Conservation (phyloP, 176 grass and related monocot genomes). For the Phoenix roebelenii region DNA sequence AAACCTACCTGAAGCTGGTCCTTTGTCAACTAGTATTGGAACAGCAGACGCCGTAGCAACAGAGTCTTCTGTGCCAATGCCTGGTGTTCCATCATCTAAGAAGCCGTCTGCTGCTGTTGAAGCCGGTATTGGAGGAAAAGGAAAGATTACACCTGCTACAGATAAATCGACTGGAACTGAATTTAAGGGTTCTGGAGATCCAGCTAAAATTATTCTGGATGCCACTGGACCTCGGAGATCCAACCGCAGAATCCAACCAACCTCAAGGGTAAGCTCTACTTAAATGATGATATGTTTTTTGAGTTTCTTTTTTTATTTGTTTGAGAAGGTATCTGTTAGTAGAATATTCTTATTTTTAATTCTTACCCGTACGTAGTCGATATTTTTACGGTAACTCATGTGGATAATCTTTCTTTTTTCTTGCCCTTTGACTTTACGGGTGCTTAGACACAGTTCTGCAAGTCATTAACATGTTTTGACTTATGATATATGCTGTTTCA, state of each 20-base stretch:
- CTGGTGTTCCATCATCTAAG: conserved; percentile 30
- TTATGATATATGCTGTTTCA: too few species aligned
- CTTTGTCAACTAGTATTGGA: conserved; percentile 4
- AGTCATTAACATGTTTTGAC: too few species aligned
- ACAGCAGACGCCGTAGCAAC: conserved; percentile 22
- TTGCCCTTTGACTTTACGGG: too few species aligned
- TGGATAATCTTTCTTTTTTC: too few species aligned
- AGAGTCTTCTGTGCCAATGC: conserved; percentile 27
- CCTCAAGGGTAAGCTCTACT: conserved; percentile 54
- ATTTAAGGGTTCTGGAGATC: conserved; percentile 30
- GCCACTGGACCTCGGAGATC: conserved; percentile 70
- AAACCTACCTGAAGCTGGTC: conserved; percentile 8
- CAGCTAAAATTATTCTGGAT: conserved; percentile 34
- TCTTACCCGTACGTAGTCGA: too few species aligned
- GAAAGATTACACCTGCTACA: conserved; percentile 10
- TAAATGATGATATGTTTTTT: too few species aligned
- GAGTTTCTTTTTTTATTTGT: too few species aligned
- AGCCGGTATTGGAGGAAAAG: conserved; percentile 18
- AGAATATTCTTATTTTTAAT: too few species aligned
- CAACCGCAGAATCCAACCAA: conserved; percentile 88
- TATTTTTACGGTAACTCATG: too few species aligned
- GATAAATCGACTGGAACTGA: background rate
- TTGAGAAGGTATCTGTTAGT: too few species aligned
- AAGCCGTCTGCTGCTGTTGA: conserved; percentile 13
- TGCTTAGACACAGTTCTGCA: too few species aligned